These are phyloP conservation scores for Amaranthus hypochondriacus DNA, from an alignment of 148 eudicot genomes.

Conservation along the genomic window DNA sequence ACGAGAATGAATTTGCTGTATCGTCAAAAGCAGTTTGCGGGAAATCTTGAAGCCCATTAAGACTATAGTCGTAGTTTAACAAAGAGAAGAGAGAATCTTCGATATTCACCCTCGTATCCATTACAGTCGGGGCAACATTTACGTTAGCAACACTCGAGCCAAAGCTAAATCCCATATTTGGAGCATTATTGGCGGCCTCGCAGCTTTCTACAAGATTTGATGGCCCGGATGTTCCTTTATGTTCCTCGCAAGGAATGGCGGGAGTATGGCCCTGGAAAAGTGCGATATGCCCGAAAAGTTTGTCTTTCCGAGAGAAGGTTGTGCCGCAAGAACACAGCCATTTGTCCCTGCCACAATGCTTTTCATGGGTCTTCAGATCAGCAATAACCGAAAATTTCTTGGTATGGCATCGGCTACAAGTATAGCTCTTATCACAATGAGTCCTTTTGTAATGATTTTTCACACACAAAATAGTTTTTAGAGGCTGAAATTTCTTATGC, in stretches of 20 bases:
- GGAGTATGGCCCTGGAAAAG: conserved; percentile 97
- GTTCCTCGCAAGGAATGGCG: conserved; percentile 74
- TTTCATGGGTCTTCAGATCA: conserved; percentile 94
- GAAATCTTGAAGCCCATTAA: conserved; percentile 64
- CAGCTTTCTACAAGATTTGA: conserved; percentile 40
- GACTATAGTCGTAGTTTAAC: conserved; percentile 50
- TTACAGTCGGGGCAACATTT: conserved; percentile 31
- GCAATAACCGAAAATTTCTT: conserved; percentile 94
- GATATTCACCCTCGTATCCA: conserved; percentile 37
- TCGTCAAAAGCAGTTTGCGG: conserved; percentile 64
- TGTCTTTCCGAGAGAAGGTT: conserved; percentile 92
- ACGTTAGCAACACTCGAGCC: conserved; percentile 25
- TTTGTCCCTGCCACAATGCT: conserved; percentile 92
- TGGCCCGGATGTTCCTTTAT: conserved; percentile 36
- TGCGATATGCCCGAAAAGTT: conserved; percentile 92
- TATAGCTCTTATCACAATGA: conserved; percentile 90
- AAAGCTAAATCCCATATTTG: conserved; percentile 35
- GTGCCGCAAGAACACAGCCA: conserved; percentile 99
- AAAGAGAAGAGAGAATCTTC: conserved; percentile 71
- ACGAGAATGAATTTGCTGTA: conserved; percentile 62
- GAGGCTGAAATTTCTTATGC: conserved; percentile 87
- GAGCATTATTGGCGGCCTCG: conserved; percentile 33
- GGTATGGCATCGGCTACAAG: conserved; percentile 80
- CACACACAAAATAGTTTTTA: conserved; percentile 86
- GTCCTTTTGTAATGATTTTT: conserved; percentile 95